phyloP scores from a whole-genome alignment of 2,329 filamentous ascomycete species.

The Exophiala spinifera region DNA sequence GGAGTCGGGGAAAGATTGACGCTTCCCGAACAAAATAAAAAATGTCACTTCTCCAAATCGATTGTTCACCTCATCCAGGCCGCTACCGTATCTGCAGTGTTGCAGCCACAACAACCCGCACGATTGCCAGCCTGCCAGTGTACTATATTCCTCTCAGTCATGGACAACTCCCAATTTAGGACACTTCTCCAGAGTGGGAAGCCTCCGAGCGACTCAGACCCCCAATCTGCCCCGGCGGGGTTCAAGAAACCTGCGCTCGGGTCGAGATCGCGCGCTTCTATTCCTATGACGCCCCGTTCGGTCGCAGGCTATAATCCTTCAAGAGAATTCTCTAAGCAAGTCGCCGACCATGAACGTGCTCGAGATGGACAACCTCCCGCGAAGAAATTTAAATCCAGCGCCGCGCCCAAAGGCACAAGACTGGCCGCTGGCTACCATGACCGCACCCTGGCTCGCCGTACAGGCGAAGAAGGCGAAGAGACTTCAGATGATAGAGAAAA shows the following conservation, averaged over 20 bases:
- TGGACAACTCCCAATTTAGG: conserved; percentile 97
- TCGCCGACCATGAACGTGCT: conserved; percentile 68
- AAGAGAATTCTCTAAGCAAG: conserved; percentile 76
- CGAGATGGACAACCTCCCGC: conserved; percentile 51
- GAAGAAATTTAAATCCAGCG: conserved; percentile 72
- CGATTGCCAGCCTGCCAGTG: too few relatives aligned
- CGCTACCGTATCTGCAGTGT: too few relatives aligned
- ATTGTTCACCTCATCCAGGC: background rate
- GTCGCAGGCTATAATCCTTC: conserved; percentile 50
- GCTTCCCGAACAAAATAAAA: background rate
- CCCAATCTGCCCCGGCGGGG: conserved; percentile 45
- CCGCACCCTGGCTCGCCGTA: conserved; percentile 64
- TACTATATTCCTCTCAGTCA: conserved; percentile 37
- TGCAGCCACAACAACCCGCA: background rate
- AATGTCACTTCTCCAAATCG: background rate
- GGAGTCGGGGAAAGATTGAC: too few relatives aligned
- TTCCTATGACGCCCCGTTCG: conserved; percentile 85
- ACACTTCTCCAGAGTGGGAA: conserved; percentile 59
- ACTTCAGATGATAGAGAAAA: conserved; percentile 55
- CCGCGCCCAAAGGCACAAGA: conserved; percentile 77
- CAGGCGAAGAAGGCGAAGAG: conserved; percentile 51
- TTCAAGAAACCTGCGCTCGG: conserved; percentile 60
- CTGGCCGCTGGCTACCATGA: conserved; percentile 80
- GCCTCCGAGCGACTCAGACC: conserved; percentile 1
- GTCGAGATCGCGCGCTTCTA: conserved; percentile 73